Base-by-base conservation (phyloP, 169 alveolate genomes). In the Plasmodium inui region DNA sequence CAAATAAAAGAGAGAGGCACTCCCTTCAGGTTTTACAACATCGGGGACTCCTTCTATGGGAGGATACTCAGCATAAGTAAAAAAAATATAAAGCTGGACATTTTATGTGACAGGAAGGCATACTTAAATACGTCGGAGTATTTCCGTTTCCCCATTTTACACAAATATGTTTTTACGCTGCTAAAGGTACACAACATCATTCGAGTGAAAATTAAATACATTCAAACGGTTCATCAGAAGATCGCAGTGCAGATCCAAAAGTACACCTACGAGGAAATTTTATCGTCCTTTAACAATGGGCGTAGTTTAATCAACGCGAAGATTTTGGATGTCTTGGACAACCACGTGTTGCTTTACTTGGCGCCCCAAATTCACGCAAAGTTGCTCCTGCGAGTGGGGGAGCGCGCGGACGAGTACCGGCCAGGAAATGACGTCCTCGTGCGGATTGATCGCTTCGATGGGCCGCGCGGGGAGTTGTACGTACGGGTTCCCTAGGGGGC, bases 101-200 rank as follows among this genome's bases (percentile, higher is more conserved):
- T 88, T 12, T 78, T 88, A 17, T 88, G 94, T 88, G 94, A 88
- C 53, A 79, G 94, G 14, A 88, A 88, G 37, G 94, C 94, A 34
- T 76, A 78, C 82, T 79, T 88, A 79, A 88, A 88, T 73, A 88
- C 94, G 1, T 79, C 82, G 0, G 94, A 88, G 50, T 88, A 79
- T 88, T 88, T 88, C 53, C 32, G 61, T 61, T 30, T 6, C 9
- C 17, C 34, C 1, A 14, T 3, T 28, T 78, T 88, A 22, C 22
- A 80, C n/a, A 88, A 76, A 88, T 88, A 88, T 79, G 82, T 88
- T 30, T 41, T 32, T 79, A 12, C 34, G 28, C 12, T 88, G 72
- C n/a, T 88, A 79, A 30, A 88, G 22, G 50, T 88, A 39, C 80
- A 88, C 82, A 80, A 88, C 82, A 79, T 88, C 32, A 88, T 88